phyloP scores from a whole-genome alignment of 2,329 filamentous ascomycete genomes.

The Pseudogymnoascus sp. region DNA sequence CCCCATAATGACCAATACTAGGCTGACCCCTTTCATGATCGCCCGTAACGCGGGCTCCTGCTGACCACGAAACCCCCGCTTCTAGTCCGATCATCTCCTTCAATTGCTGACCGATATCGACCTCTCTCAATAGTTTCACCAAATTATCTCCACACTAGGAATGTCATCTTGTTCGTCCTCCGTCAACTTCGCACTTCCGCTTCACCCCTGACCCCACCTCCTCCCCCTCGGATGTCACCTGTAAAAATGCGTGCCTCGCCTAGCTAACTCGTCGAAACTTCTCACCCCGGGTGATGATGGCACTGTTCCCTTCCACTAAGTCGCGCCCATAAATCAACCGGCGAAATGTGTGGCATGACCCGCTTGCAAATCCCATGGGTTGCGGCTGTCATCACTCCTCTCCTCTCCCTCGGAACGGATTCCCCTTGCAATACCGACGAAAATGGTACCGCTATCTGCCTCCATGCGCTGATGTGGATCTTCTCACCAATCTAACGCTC shows the following conservation, averaged over 20 bases:
- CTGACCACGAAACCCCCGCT: background rate
- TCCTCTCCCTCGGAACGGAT: background rate
- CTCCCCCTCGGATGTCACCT: background rate
- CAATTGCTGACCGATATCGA: background rate
- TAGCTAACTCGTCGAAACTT: background rate
- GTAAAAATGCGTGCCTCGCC: background rate
- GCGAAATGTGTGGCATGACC: background rate
- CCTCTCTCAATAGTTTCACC: background rate
- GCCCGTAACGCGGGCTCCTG: no score
- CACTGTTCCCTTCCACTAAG: background rate
- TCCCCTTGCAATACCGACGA: background rate
- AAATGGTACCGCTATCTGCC: background rate
- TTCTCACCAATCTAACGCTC: background rate
- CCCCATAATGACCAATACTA: no score
- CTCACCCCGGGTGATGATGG: background rate
- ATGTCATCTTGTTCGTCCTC: background rate
- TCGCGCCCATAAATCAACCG: background rate
- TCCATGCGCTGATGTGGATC: background rate
- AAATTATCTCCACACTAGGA: background rate
- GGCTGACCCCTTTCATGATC: no score
- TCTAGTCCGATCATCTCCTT: background rate
- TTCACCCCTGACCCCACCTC: background rate
- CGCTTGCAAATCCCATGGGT: background rate
- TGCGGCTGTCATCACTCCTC: background rate
- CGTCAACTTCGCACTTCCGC: background rate